Percentiles rank a stretch among this genome's conserved stretches.
Evolutionary conservation across 306 rosid species (phyloP).

Genomic region (Vigna radiata): DNA sequence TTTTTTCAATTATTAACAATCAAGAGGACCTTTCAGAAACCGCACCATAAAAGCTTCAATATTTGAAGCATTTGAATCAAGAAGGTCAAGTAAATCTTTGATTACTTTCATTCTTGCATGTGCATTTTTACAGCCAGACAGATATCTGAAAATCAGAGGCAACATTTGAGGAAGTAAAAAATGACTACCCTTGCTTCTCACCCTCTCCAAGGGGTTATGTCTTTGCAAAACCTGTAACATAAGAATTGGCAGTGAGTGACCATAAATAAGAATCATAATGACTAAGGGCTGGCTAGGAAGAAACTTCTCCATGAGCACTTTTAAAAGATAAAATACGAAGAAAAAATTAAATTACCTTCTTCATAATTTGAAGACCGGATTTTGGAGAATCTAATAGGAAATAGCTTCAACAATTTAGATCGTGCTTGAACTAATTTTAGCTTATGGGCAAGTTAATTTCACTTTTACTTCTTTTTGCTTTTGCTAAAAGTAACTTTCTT

Average conservation of each 20-base stretch:
- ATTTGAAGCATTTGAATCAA: slow-evolving; percentile 92
- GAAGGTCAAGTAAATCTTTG: slow-evolving; percentile 89
- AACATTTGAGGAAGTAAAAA: slow-evolving; percentile 91
- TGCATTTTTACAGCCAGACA: slow-evolving; percentile 77
- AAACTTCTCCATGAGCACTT: no score
- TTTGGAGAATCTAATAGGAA: no score
- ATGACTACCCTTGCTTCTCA: slow-evolving; percentile 74
- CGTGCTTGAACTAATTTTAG: no score
- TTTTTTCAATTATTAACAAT: slow-evolving; percentile 35
- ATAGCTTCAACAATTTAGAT: no score
- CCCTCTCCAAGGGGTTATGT: slow-evolving; percentile 73
- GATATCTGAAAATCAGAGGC: slow-evolving; percentile 82
- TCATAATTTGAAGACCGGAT: no score
- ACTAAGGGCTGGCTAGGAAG: neutral
- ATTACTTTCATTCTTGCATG: slow-evolving; percentile 73
- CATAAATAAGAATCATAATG: slow-evolving; percentile 31
- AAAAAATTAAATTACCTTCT: no score
- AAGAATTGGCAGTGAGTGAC: slow-evolving; percentile 8
- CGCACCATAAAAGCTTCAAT: slow-evolving; percentile 98
- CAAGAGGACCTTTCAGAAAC: slow-evolving; percentile 11
- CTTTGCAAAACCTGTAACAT: slow-evolving; percentile 84
- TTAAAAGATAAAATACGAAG: no score
- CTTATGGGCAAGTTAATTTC: no score
- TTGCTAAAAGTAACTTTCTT: no score
- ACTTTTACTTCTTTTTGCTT: no score